Base-by-base conservation (phyloP, 192 early-diverging fungal genomes). In the Chytriomyces confervae region DNA sequence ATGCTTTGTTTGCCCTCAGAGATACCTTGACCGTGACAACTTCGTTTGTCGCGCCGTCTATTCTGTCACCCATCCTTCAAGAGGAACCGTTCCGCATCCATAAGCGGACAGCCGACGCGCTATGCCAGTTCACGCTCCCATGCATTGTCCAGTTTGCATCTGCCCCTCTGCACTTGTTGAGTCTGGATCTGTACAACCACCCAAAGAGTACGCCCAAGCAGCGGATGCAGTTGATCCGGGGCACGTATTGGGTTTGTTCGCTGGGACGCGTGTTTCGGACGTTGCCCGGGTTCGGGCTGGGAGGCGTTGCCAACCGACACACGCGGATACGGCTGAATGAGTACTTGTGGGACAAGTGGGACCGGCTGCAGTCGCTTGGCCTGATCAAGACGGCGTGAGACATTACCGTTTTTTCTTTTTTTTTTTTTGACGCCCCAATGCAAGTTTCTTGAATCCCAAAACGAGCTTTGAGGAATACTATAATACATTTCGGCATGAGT, bases 161-260 rank as follows among this genome's bases (percentile, higher is more conserved):
- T 8, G 72, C 81, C 13, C 85, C 85, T 1, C 20, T 86, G 48
- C 85, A 86, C 62, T 77, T 86, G 43, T 13, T 77, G 16, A 84
- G 85, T 23, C 79, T 86, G 85, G 82, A 86, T 64, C 53, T 80
- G 7, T 86, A 86, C 67, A 86, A 86, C 57, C 77, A 71, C 20
- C 77, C 76, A 5, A 45, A 36, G 13, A 46, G 49, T 50, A 27
- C 75, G 20, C 8, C 53, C 16, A 44, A 24, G 47, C 50, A 51
- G n/a, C 47, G 50, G 10, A 6, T 9, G 47, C 23, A 9, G 36
- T 23, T 80, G 50, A 80, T 84, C 61, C 18, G 46, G 20, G 43
- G 61, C n/a, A 78, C 84, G 44, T 84, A 84, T 47, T 61, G 43
- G 46, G 73, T 23, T 29, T 81, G 81, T 70, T 72, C 82, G 9